Evolutionary conservation across 306 rosid genomes (phyloP).

Genomic region (Trifolium repens): DNA sequence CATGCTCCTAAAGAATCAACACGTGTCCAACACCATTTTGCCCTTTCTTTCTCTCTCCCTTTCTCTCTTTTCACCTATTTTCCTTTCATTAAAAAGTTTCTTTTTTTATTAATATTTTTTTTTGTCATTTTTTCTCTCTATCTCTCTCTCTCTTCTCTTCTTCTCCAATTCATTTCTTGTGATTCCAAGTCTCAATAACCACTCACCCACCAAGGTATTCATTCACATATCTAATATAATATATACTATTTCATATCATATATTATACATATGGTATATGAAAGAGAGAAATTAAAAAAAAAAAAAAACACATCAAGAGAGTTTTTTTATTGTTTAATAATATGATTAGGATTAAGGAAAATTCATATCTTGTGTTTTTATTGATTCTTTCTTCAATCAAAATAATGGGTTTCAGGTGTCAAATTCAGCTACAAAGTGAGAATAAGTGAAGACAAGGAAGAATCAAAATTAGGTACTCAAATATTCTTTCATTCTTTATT

Average conservation of each 20-base stretch:
- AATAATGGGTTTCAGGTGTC: constrained; percentile 58
- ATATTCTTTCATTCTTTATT: constrained; percentile 37
- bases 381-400: constrained; percentile 40
- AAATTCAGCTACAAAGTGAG: background rate
- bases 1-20: constrained; percentile 55
- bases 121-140: background rate
- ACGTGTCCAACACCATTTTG: constrained; percentile 45
- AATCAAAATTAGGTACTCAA: constrained; percentile 61
- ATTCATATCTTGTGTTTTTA: constrained; percentile 38
- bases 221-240: background rate
- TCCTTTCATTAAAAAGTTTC: constrained; percentile 23
- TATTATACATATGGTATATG: background rate
- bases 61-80: constrained; percentile 11
- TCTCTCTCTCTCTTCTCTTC: constrained; percentile 24
- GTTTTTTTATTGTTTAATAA: constrained; percentile 30
- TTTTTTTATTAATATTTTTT: background rate
- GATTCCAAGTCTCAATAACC: constrained; percentile 25
- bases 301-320: constrained; percentile 23
- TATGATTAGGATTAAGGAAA: constrained; percentile 37
- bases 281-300: background rate
- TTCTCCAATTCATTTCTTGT: constrained; percentile 6
- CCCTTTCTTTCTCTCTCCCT: constrained; percentile 38
- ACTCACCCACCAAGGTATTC: constrained; percentile 40
- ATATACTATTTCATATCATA: background rate
- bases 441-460: background rate